phyloP scores from a whole-genome alignment of 805 yeast genomes.

The Candida silvicultrix region DNA sequence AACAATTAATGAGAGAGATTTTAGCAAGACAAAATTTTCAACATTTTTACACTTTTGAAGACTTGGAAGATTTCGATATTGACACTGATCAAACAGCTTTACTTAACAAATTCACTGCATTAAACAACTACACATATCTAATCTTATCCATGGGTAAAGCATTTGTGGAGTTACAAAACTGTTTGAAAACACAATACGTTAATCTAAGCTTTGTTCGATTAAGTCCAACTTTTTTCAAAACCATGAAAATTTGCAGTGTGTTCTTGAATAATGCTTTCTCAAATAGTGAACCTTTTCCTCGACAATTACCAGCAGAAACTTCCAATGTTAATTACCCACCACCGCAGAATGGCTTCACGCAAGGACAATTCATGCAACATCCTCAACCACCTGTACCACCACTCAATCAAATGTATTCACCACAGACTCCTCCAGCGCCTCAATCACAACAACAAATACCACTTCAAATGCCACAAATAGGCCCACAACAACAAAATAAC shows the following conservation, averaged over 20 bases:
- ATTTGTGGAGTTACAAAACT: neutral
- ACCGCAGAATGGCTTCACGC: too few relatives aligned
- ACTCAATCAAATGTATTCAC: neutral
- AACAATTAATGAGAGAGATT: neutral
- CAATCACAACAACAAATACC: neutral
- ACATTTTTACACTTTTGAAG: neutral
- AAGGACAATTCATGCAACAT: neutral
- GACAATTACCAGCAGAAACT: too few relatives aligned
- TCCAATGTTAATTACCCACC: too few relatives aligned
- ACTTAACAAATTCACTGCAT: neutral
- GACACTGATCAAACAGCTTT: neutral
- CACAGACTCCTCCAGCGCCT: neutral
- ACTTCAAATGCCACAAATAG: neutral
- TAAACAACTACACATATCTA: neutral
- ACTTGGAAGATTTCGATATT: constrained; percentile 1
- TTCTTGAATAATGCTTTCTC: neutral
- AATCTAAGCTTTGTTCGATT: neutral
- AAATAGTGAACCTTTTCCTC: neutral
- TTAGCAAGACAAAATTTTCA: neutral
- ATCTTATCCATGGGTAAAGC: neutral
- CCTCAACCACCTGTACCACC: neutral
- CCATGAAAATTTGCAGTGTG: neutral
- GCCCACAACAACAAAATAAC: neutral
- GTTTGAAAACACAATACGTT: neutral
- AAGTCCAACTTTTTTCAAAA: neutral